These are phyloP conservation scores for Pyricularia pennisetigena DNA, from an alignment of 2,329 filamentous ascomycete species.

Conservation along the genomic window DNA sequence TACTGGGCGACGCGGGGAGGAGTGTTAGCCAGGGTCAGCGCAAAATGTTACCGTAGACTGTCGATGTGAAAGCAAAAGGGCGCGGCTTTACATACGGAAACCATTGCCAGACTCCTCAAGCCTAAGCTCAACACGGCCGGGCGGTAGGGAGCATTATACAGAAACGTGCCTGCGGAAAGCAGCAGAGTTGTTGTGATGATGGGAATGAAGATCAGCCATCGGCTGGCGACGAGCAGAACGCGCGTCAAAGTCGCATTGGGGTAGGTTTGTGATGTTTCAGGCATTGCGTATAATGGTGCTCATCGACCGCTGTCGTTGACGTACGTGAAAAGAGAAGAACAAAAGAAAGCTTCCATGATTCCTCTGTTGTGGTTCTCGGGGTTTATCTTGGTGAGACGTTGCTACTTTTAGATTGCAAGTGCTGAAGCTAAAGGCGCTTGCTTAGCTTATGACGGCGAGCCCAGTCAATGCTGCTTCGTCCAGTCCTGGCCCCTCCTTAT, in stretches of 20 bases:
- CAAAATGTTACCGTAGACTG: background rate
- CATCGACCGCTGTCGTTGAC: background rate
- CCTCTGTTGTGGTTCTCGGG: background rate
- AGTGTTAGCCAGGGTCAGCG: background rate
- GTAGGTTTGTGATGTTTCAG: background rate
- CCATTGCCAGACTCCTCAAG: slow-evolving; percentile 2
- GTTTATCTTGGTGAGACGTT: background rate
- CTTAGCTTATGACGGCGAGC: background rate
- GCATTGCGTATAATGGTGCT: background rate
- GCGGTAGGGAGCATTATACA: background rate
- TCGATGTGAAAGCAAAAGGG: background rate
- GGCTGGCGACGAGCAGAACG: slow-evolving; percentile 1
- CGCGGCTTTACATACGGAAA: background rate
- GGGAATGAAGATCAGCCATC: background rate
- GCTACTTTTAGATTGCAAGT: background rate
- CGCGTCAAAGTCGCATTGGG: background rate
- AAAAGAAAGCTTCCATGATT: background rate
- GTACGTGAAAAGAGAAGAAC: background rate
- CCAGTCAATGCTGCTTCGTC: background rate
- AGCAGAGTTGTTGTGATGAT: background rate
- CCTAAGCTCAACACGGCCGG: background rate
- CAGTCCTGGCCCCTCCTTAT: background rate
- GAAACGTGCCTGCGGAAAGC: slow-evolving; percentile 1
- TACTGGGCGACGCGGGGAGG: background rate
- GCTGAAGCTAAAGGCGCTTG: background rate